phyloP scores from a whole-genome alignment of 2,329 filamentous ascomycete species.

The Drechslerella coelobrocha region DNA sequence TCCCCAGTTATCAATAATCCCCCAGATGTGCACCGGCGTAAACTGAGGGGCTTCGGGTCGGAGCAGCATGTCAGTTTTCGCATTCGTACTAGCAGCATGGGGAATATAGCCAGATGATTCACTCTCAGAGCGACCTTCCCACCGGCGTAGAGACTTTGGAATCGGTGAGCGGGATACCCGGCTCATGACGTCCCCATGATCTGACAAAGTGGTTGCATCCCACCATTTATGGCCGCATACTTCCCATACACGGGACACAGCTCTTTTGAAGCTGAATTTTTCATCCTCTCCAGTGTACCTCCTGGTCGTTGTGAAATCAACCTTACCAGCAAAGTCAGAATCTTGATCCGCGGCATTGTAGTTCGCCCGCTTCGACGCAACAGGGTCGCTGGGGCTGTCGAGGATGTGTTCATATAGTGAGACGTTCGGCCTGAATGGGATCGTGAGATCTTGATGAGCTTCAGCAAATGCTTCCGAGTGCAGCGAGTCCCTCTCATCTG shows the following conservation, averaged over 20 bases:
- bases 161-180: conserved; percentile 33
- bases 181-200: neutral
- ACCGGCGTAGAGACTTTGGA: conserved; percentile 31
- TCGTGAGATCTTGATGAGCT: conserved; percentile 77
- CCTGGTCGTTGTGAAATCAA: conserved; percentile 72
- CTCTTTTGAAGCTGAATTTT: conserved; percentile 79
- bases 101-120: neutral
- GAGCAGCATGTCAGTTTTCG: conserved; percentile 2
- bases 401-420: conserved; percentile 64
- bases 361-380: conserved; percentile 33
- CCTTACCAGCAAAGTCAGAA: conserved; percentile 48
- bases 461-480: conserved; percentile 73
- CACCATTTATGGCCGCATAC: conserved; percentile 76
- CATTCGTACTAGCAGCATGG: neutral
- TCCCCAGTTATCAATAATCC: conserved; percentile 41
- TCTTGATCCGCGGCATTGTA: conserved; percentile 42
- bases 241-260: conserved; percentile 79
- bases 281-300: conserved; percentile 82
- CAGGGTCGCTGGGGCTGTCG: conserved; percentile 19
- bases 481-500: conserved; percentile 62
- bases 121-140: conserved; percentile 16
- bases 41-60: conserved; percentile 35
- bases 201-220: conserved; percentile 52
- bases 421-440: conserved; percentile 80
- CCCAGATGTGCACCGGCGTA: conserved; percentile 42